Conservation (phyloP, 441 rosid genomes). For the Pelargonium myrrhifolium region DNA sequence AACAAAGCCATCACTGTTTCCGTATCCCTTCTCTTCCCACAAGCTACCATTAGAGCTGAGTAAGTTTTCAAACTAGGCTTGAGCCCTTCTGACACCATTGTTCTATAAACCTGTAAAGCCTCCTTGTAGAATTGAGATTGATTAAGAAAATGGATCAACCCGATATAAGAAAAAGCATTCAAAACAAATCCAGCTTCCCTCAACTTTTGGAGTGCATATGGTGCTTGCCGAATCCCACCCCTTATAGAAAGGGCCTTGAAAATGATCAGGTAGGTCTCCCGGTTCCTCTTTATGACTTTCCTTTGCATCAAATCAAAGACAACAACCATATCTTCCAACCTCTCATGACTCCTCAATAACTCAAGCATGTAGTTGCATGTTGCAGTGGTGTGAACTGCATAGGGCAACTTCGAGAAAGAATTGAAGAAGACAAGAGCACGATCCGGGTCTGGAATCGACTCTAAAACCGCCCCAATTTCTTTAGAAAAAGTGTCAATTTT, state of each 20-base stretch:
- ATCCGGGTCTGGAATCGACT: constrained; percentile 44
- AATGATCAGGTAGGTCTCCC: constrained; percentile 49
- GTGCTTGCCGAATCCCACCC: constrained; percentile 63
- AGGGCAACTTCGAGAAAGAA: constrained; percentile 41
- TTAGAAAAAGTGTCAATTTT: constrained; percentile 35
- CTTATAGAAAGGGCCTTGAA: constrained; percentile 50
- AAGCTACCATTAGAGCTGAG: constrained; percentile 85
- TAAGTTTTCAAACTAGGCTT: constrained; percentile 92
- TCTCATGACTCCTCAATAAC: constrained; percentile 50
- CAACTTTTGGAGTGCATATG: constrained; percentile 54
- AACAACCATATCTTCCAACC: constrained; percentile 50
- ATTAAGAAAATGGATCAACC: constrained; percentile 68
- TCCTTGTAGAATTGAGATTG: constrained; percentile 52
- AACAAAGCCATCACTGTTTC: constrained; percentile 62
- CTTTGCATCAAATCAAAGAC: constrained; percentile 84
- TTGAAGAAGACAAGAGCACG: constrained; percentile 56
- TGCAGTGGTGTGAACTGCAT: constrained; percentile 52
- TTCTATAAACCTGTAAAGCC: constrained; percentile 57
- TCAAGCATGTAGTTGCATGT: constrained; percentile 82
- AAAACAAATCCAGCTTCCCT: constrained; percentile 52
- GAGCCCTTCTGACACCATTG: constrained; percentile 68
- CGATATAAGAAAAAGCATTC: constrained; percentile 75
- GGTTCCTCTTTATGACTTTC: constrained; percentile 56
- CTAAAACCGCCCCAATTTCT: constrained; percentile 44
- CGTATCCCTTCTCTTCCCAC: constrained; percentile 75